These are phyloP conservation scores for Drechslera avenae DNA, from an alignment of 2,329 filamentous ascomycete genomes.

Conservation along the genomic window DNA sequence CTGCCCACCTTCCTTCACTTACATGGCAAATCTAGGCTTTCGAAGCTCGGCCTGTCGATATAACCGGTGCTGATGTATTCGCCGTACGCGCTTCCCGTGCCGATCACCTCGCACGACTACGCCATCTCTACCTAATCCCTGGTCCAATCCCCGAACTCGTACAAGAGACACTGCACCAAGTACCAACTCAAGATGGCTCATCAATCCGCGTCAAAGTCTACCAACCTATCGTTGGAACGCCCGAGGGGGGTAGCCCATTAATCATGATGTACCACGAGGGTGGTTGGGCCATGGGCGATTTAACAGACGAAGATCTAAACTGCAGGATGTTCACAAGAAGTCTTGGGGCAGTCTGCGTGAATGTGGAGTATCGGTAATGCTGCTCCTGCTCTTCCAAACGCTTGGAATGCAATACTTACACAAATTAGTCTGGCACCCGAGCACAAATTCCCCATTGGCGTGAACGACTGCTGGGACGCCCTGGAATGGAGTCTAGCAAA, in stretches of 20 bases:
- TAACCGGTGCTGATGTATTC: conserved; percentile 25
- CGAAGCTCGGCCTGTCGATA: conserved; percentile 27
- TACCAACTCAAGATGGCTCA: conserved; percentile 32
- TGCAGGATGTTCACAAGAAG: conserved; percentile 49
- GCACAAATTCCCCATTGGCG: conserved; percentile 55
- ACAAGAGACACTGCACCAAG: conserved; percentile 33
- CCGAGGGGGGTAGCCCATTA: conserved; percentile 31
- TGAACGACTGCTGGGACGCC: conserved; percentile 57
- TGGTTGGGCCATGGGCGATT: conserved; percentile 52
- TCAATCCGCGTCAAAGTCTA: conserved; percentile 37
- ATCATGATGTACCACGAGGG: conserved; percentile 52
- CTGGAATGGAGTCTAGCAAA: conserved; percentile 50
- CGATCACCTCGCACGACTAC: conserved; percentile 33
- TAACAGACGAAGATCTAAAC: conserved; percentile 51
- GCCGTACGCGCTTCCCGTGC: conserved; percentile 29
- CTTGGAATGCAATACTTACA: neutral
- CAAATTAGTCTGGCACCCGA: conserved; percentile 55
- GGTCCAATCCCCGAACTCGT: conserved; percentile 39
- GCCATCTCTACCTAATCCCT: conserved; percentile 39
- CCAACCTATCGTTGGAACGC: conserved; percentile 27
- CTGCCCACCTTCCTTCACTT: neutral
- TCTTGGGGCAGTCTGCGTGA: conserved; percentile 52
- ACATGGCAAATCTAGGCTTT: conserved; percentile 24
- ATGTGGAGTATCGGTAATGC: conserved; percentile 56
- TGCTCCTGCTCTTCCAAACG: neutral